Evolutionary conservation across 2,329 filamentous ascomycete species (phyloP).

Genomic region (Davidsoniella neocaledoniae): DNA sequence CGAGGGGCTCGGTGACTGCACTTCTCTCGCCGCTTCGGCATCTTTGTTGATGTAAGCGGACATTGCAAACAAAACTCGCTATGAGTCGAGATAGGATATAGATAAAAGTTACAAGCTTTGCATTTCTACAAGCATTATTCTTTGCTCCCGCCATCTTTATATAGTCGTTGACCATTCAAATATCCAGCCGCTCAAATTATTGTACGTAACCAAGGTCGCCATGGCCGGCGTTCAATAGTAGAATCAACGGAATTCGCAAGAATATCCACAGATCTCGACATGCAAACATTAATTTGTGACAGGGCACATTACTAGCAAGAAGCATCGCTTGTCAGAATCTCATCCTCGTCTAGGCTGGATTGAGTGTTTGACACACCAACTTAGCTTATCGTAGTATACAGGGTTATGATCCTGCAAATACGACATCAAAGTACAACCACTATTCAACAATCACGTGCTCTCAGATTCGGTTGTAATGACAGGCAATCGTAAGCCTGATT

Average conservation of each 20-base stretch:
- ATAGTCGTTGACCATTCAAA: not conserved
- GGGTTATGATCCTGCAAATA: too few relatives aligned
- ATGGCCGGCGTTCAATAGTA: not conserved
- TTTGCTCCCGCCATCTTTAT: not conserved
- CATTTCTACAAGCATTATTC: too few relatives aligned
- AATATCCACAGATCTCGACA: constrained; percentile 3
- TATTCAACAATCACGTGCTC: too few relatives aligned
- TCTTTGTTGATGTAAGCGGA: not conserved
- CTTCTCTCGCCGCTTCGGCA: not conserved
- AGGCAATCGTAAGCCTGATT: too few relatives aligned
- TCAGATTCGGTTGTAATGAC: too few relatives aligned
- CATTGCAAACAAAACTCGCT: not conserved
- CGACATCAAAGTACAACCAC: too few relatives aligned
- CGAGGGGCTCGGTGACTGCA: not conserved
- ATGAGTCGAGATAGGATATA: not conserved
- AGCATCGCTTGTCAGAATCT: not conserved
- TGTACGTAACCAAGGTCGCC: not conserved
- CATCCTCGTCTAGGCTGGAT: not conserved
- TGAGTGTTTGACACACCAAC: too few relatives aligned
- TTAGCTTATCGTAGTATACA: too few relatives aligned
- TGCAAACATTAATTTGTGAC: not conserved
- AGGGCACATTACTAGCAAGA: not conserved
- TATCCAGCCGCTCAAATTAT: not conserved
- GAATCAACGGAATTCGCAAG: not conserved
- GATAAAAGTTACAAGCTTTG: not conserved